Evolutionary conservation across 1,284 basidiomycete species (phyloP), one percentile per base, ranked within the genome.

Genomic region (Cutaneotrichosporon sp.): DNA sequence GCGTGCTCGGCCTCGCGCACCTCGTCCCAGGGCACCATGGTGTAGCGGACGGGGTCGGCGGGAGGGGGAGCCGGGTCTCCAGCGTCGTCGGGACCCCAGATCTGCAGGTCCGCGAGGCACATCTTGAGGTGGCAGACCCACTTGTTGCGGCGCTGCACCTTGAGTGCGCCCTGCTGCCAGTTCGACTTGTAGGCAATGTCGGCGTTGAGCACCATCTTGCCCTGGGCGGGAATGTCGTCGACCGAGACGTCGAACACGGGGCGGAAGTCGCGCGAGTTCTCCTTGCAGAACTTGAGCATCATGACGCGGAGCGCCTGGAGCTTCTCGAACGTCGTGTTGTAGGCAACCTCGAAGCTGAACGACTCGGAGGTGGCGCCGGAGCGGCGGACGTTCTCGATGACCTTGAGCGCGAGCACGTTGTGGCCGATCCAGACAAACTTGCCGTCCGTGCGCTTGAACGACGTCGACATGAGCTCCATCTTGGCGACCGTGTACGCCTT

Each of bases 111-210:
- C 36, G 61, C 83, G 62, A 95, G 80, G 34, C 70, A 83, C 45
- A 84, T 77, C 79, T 94, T 95, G 64, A 97, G 82, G 25, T 89
- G 89, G 75, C 91, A 94, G 43, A 94, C 84, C 91, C 92, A 95
- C 80, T 91, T 92, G 82, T 95, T 95, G 56, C 91, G 85, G 60
- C 92, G 86, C 80, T 89, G 81, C 0, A 79, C 74, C 64, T 78
- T 92, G 45, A 94, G 80, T 0, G 87, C 86, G 24, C 86, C 87
- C 71, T 91, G 89, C 77, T 93, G 91, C 82, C 87, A 89, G 76
- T 94, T 95, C 69, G 87, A 88, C 82, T 92, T 94, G 83, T 93
- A 95, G 56, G 67, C 66, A 80, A 95, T 95, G 72, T 90, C 88
- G 27, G 89, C 88, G 64, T 85, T 86, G 20, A 95, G 82, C 0